Base-by-base conservation (phyloP, 1,284 basidiomycete genomes). In the Tylopilus orsonianus region DNA sequence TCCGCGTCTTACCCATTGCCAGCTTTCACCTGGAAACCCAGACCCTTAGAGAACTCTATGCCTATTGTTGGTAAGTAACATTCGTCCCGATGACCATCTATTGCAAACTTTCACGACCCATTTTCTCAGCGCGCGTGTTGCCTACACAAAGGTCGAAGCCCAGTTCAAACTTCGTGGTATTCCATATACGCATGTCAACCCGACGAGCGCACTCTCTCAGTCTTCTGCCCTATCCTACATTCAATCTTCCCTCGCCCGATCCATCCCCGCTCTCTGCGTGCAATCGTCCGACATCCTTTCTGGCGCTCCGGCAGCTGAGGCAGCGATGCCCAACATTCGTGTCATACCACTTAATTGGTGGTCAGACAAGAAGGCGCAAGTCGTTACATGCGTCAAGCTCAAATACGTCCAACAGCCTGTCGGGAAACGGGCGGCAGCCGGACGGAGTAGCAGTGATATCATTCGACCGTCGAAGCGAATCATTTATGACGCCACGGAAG, bases 301-400 rank as follows among this genome's bases (percentile, higher is more conserved):
- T 0, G 87, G 85, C 12, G 87, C 87, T 1, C 84, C 86, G 3
- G 87, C 90, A 2, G 86, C 85, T n/a, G 89, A 92, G 60, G 90
- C 91, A 4, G 90, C 90, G 7, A 90, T 92, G 83, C 86, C 88
- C 6, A 93, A 93, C 62, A 91, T 96, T 44, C 86, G 86, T 36
- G 82, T 97, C 44, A 86, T 91, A 52, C 86, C 93, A 5, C 75
- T 90, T 22, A 86, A 93, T 56, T 96, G 93, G 93, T 94, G 93
- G 90, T 86, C 86, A 24, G 82, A 84, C 38, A 79, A 83, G 52
- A 81, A 80, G 52, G 84, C 83, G 1, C 72, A 87, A 74, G 87
- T 92, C 10, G 82, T 91, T 14, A 93, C 89, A 0, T 90, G 87
- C 53, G 88, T 93, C 23, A 91, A 91, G 61, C 75, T 94, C 22